Percentiles rank a stretch among this genome's conserved stretches.
Conservation (phyloP, 2,329 filamentous ascomycete genomes). For the Tetracladium maxilliforme region DNA sequence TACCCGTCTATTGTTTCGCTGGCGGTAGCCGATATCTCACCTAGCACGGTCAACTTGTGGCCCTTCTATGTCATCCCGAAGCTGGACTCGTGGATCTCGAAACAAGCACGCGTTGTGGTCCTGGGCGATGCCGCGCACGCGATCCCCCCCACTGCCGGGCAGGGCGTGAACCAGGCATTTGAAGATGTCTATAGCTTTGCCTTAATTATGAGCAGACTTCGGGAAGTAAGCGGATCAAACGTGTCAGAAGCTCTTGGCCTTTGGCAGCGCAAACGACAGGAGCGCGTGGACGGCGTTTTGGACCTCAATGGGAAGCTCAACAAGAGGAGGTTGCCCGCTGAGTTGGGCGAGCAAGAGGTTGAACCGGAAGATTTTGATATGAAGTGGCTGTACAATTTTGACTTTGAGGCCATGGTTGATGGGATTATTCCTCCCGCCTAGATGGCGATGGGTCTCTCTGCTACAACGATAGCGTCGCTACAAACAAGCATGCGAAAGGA, state of each 20-base stretch:
- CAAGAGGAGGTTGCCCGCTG: constrained; percentile 25
- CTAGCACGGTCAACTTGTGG: constrained; percentile 25
- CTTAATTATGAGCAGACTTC: constrained; percentile 15
- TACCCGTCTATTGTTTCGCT: constrained; percentile 22
- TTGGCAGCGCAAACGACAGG: constrained; percentile 33
- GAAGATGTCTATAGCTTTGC: constrained; percentile 33
- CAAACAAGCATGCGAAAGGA: too few species aligned
- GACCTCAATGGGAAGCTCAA: constrained; percentile 32
- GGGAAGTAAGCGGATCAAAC: constrained; percentile 8
- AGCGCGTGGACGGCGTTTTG: constrained; percentile 28
- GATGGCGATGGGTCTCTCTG: too few species aligned
- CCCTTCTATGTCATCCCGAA: constrained; percentile 27
- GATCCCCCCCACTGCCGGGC: constrained; percentile 29
- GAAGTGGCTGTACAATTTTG: constrained; percentile 25
- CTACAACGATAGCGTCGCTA: too few species aligned
- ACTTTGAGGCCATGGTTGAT: constrained; percentile 19
- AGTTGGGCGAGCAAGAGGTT: constrained; percentile 10
- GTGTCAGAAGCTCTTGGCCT: constrained; percentile 15
- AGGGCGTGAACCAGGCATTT: constrained; percentile 30
- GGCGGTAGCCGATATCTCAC: constrained; percentile 16
- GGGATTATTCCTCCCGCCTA: too few species aligned
- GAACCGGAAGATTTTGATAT: constrained; percentile 17
- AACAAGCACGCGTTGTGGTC: constrained; percentile 20
- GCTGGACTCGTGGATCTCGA: constrained; percentile 23
- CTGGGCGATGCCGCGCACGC: constrained; percentile 32